phyloP scores from a whole-genome alignment of 2,329 filamentous ascomycete genomes.

The Pseudocercospora musae region DNA sequence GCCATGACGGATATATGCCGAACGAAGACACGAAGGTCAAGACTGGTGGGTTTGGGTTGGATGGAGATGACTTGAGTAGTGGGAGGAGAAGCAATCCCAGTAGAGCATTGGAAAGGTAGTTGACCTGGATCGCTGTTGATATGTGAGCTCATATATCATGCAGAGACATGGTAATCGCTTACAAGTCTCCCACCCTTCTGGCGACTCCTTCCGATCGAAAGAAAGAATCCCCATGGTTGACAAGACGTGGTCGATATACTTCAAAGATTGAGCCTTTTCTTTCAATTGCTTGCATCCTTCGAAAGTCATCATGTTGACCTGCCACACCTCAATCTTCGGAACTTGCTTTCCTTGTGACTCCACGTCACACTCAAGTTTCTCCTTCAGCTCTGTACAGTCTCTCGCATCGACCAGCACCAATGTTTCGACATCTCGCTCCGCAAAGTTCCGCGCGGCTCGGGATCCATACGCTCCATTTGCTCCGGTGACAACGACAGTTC shows the following conservation, averaged over 20 bases:
- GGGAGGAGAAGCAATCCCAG: slow-evolving; percentile 4
- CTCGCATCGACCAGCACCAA: slow-evolving; percentile 12
- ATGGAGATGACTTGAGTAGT: slow-evolving; percentile 3
- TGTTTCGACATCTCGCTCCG: slow-evolving; percentile 5
- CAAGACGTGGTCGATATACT: slow-evolving; percentile 11
- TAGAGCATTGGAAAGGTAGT: slow-evolving; percentile 15
- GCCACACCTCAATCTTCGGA: slow-evolving; percentile 11
- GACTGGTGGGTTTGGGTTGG: slow-evolving; percentile 10
- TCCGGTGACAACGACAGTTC: slow-evolving; percentile 9
- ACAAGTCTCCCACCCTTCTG: slow-evolving; percentile 18
- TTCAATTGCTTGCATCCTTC: slow-evolving; percentile 8
- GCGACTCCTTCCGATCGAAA: slow-evolving; percentile 10
- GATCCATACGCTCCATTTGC: slow-evolving; percentile 15
- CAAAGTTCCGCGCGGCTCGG: slow-evolving; percentile 11
- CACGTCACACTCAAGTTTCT: slow-evolving; percentile 7
- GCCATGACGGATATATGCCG: slow-evolving; percentile 12
- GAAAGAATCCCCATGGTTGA: slow-evolving; percentile 13
- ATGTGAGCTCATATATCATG: neutral
- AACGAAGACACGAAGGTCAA: slow-evolving; percentile 12
- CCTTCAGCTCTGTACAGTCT: slow-evolving; percentile 11
- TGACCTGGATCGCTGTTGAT: slow-evolving; percentile 9
- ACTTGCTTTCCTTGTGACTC: neutral
- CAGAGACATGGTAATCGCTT: neutral
- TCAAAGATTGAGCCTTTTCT: slow-evolving; percentile 5
- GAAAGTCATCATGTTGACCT: slow-evolving; percentile 15